Base-by-base conservation (phyloP, 2,329 filamentous ascomycete genomes). In the Nemania abortiva region DNA sequence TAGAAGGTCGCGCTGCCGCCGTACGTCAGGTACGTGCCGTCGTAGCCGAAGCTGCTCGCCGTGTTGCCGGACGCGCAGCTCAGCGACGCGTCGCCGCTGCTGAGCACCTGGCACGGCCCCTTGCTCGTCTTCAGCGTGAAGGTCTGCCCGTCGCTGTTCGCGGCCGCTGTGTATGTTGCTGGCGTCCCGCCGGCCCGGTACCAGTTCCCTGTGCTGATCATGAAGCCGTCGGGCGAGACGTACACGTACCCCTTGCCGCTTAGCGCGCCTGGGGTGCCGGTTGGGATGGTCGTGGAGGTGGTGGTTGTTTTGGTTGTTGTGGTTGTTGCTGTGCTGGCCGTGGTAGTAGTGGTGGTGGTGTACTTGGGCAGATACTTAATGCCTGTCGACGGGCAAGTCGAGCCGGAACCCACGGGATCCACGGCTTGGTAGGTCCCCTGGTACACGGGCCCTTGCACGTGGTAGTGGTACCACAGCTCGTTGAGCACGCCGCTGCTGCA, bases 341-440 rank as follows among this genome's bases (percentile, higher is more conserved):
- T 60, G 7, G 47, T 45, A 1, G 67, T 55, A 1, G 69, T 54
- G 13, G 54, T 45, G 9, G 57, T 60, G 54, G 57, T 50, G 55
- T 68, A 73, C 79, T 92, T 92, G 45, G 89, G 89, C 9, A 87
- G 79, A 77, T 93, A 93, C 74, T 87, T 87, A 76, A 94, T 89
- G 1, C 88, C 89, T 0, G 80, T 84, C 22, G 78, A 74, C 0
- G 91, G 89, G 78, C 92, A 95, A 42, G 58, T 85, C 86, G n/a
- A 63, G 18, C 85, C 84, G 37, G 89, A 87, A 29, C 72, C 73
- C 69, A 90, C 88, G 69, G 81, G 86, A 47, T 86, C 82, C 3
- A 86, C 79, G 15, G 89, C 79, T 29, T 88, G 82, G 74, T 91
- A 93, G 0, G 84, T 78, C 42, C 91, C 91, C 2, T 82, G 83